Base-by-base conservation (phyloP, 805 yeast species). In the Helenozyma rhizophorensis region DNA sequence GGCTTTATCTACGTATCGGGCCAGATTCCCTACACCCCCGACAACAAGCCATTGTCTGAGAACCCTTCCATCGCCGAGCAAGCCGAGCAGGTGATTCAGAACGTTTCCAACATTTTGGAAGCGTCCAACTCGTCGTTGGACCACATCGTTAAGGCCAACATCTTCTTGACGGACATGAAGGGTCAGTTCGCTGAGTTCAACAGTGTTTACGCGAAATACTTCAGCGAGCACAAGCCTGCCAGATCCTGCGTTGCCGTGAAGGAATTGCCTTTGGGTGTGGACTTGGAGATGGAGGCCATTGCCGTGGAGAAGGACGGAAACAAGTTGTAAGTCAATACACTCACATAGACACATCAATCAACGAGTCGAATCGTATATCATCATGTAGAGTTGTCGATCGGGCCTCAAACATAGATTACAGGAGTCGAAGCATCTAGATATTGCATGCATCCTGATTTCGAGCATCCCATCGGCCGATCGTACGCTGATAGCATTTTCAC, bases 191-290 rank as follows among this genome's bases (percentile, higher is more conserved):
- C 75, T 41, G 83, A 76, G 43, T 84, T 93, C 70, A 93, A 93
- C 69, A 73, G 70, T 46, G 95, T 85, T 32, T 93, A 93, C 65
- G 78, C 77, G 39, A 72, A 80, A 61, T 80, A 83, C 65, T 86
- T 86, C 68, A 72, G 58, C 53, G 68, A 63, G 28, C 90, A 82
- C 67, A 83, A 82, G 60, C 97, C 98, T 27, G 97, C 97, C 24
- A 86, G 98, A 76, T 85, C 97, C 2, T 93, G 97, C 72, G 95
- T 93, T 50, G 97, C 97, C 27, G 97, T 89, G 43, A 81, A 80
- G 63, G 79, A 77, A 43, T 79, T 93, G 50, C 98, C 98, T 40
- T 76, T 93, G 60, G 87, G 87, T 40, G 86, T 79, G 41, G 84
- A 77, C 42, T 71, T 87, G 51, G 98, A 93, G 70, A 76, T 93